Evolutionary conservation across 164 flowering plant genomes (phyloP), one percentile per base, ranked within the genome.

Genomic region (Magnolia changhungtana): DNA sequence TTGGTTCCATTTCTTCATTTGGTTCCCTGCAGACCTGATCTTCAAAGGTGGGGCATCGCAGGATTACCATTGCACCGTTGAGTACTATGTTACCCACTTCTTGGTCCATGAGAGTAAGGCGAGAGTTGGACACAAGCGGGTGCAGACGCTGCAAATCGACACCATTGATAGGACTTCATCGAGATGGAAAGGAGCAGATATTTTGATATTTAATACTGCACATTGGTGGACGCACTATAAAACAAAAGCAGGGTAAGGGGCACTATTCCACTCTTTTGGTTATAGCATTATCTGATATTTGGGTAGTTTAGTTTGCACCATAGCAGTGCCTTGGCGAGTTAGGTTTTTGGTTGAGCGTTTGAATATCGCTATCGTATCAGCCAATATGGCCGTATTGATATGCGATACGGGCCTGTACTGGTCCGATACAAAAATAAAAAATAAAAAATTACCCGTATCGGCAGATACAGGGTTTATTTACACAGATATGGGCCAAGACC

Each of bases 141-240:
- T 80, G 72, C 95, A 75, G 55, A 92, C 97, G 3, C 81, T 96
- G 82, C 84, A 90, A 65, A 90, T 96, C 67, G 99, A 96, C 76
- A 71, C 90, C 16, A 84, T 96, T 23, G 96, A 90, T 85, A 89
- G 77, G 71, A 83, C 96, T 50, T 87, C 98, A 68, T 90, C 98
- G 8, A 90, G 89, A 85, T 96, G 98, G 99, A 91, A 84, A 83
- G 92, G 91, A 73, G 98, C 99, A 80, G 99, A 96, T 85, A 89
- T 96, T 80, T 81, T 96, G 77, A 86, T 96, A 72, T 96, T 96
- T 88, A 94, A 96, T 76, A 87, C 97, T 27, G 99, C 98, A 24
- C 97, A 96, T 86, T 96, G 99, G 99, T 96, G 99, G 99, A 84
- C 88, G n/a, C 98, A 94, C 86, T 81, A 72, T 85, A 96, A 96